Evolutionary conservation across 1,139 yeast genomes (phyloP), one percentile per base, ranked within the genome.

Genomic region (Saccharomyces hybrid): DNA sequence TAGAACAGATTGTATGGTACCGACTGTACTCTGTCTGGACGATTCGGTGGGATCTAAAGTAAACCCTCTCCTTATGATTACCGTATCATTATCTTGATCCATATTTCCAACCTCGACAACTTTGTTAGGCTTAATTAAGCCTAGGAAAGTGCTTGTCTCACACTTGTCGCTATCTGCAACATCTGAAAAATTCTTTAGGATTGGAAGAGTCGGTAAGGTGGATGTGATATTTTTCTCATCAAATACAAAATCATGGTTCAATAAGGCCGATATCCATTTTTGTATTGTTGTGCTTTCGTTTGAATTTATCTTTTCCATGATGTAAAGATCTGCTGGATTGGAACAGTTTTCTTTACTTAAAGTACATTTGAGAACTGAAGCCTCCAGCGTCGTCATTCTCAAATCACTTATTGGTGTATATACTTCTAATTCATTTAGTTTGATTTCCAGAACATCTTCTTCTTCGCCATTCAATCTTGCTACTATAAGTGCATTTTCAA

Each of bases 241-340:
- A 48, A 68, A 65, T 8, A 48, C 38, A 9, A 69, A 47, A 4
- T 60, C 62, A 6, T 51, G 54, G 51, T 69, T 61, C 11, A 67
- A 54, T 9, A 69, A 51, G 0, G 65, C 71, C 1, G 69, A 62
- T 5, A 67, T 64, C 73, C 73, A 69, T 58, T 68, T 63, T 58
- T 38, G 44, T 38, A 38, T 21, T 9, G 44, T 38, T 19, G 44
- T 38, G 12, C 44, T 38, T 38, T 16, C 44, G 11, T 38, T 24
- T 11, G 58, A 56, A 42, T 51, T 52, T 11, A 52, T 12, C 8
- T 52, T 31, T 49, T 54, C 53, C 28, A 55, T 54, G 31, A 52
- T 48, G 46, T 50, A 58, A 52, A 56, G 24, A 47, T 50, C 50
- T 52, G 19, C 42, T 48, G 34, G 46, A 54, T 47, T 47, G 47